Conservation (phyloP, 768 basidiomycete genomes). For the Suillus occidentalis region DNA sequence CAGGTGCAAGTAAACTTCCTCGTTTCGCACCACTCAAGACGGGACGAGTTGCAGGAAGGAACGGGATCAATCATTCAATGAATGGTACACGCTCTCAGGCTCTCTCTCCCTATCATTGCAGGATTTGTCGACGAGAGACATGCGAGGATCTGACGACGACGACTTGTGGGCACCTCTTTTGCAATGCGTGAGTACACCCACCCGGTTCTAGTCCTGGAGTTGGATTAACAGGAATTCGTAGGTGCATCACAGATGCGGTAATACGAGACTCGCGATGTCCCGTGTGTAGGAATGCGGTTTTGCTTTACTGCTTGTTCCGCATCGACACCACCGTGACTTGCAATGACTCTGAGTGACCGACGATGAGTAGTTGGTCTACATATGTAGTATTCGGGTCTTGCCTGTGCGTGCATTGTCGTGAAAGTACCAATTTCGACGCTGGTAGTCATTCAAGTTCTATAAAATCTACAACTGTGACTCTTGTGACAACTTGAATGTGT, state of each 20-base stretch:
- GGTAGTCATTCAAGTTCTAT: not conserved
- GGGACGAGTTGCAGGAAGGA: conserved; percentile 13
- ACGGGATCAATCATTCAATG: conserved; percentile 1
- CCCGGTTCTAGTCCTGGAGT: not conserved
- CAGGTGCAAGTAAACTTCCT: conserved; percentile 31
- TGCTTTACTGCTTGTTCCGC: conserved; percentile 57
- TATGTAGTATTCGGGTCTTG: not conserved
- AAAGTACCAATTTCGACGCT: not conserved
- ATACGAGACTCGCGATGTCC: conserved; percentile 50
- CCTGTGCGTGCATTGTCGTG: not conserved
- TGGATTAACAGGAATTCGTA: conserved; percentile 20
- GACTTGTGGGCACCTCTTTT: conserved; percentile 66
- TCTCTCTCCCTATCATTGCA: conserved; percentile 41
- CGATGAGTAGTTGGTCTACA: not conserved
- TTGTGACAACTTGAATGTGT: not conserved
- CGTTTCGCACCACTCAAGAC: conserved; percentile 30
- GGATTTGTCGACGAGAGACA: conserved; percentile 47
- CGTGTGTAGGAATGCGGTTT: conserved; percentile 48
- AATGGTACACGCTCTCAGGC: not conserved
- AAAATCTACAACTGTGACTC: not conserved
- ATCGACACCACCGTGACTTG: conserved; percentile 35
- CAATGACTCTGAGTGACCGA: conserved; percentile 18
- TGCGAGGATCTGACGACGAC: conserved; percentile 58
- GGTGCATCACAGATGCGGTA: conserved; percentile 54
- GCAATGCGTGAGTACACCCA: conserved; percentile 44